Evolutionary conservation across 176 grass and related monocot genomes (phyloP), one percentile per base, ranked within the genome.

Genomic region (Tillandsia leiboldiana): DNA sequence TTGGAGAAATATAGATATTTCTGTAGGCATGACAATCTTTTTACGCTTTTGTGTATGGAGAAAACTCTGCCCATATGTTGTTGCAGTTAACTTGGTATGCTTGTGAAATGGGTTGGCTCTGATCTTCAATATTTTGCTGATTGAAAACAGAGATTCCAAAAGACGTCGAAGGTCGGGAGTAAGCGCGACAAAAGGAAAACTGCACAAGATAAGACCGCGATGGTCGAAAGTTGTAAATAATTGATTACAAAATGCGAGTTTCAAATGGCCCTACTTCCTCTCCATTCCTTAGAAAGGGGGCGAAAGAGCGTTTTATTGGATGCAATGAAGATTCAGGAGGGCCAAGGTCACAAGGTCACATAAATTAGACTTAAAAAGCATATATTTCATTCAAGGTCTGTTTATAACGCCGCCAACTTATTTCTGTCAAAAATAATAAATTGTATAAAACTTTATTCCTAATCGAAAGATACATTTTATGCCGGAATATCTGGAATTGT

Each of bases 171-270:
- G 17, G 49, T 20, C 15, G 15, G 64, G 23, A 18, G 51, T 13
- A 68, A 77, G 33, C 53, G 53, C 18, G 75, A 77, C 65, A 68
- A 76, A 59, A 76, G 51, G 33, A 76, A 76, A 68, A 76, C 9
- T 17, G 51, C 22, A 64, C 65, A 50, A 48, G 65, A 49, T 11
- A 76, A 8, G 17, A 67, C 48, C 29, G 58, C 54, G n/a, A 51
- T 28, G 10, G 56, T 63, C 24, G 71, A 49, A 67, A 54, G 8
- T 65, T 47, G 73, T 66, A 65, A 53, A 20, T 29, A 53, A 53
- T 42, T 66, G 49, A 75, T 23, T 27, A 51, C 12, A 51, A 28
- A 61, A 65, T 48, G 12, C 10, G 13, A n/a, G 50, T 67, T 49
- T 14, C 9, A 1, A 42, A 42, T 7, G 33, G 33, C 33, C 33